Percentiles rank a stretch among this genome's conserved stretches.
phyloP scores from a whole-genome alignment of 2,329 filamentous ascomycete species.

The Spiromastix sp. region DNA sequence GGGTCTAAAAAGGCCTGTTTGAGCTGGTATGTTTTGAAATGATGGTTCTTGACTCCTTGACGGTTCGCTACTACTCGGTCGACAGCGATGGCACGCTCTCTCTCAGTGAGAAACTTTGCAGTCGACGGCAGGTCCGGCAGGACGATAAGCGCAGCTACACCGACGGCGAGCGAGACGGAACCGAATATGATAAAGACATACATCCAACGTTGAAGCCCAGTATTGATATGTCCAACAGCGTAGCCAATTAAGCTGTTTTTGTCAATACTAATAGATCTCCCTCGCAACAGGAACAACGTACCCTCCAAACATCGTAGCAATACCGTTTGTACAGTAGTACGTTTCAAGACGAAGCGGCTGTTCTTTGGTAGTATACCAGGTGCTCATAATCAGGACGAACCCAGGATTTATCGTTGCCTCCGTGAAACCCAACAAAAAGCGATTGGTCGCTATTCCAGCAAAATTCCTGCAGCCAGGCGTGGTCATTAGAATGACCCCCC shows the following conservation, averaged over 20 bases:
- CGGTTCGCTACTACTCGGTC: constrained; percentile 42
- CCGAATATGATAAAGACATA: constrained; percentile 50
- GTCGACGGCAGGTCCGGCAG: constrained; percentile 37
- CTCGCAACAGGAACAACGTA: constrained; percentile 15
- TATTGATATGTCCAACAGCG: constrained; percentile 49
- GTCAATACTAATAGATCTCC: neutral
- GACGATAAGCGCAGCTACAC: constrained; percentile 25
- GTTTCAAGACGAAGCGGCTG: constrained; percentile 44
- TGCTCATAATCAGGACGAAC: constrained; percentile 41
- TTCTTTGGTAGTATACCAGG: constrained; percentile 41
- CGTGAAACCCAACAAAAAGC: constrained; percentile 38
- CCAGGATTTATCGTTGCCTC: constrained; percentile 40
- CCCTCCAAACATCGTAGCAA: constrained; percentile 52
- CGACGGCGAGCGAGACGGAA: constrained; percentile 25
- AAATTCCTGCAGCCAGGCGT: constrained; percentile 36
- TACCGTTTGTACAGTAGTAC: constrained; percentile 50
- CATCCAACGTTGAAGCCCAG: constrained; percentile 43
- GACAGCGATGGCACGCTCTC: constrained; percentile 38
- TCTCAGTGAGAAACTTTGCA: constrained; percentile 32
- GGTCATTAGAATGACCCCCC: constrained; percentile 36
- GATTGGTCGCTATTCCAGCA: constrained; percentile 32
- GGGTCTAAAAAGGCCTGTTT: constrained; percentile 41
- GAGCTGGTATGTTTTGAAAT: constrained; percentile 38
- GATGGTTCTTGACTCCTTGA: constrained; percentile 44
- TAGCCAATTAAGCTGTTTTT: constrained; percentile 40